Percentiles rank a stretch among this genome's conserved stretches.
These are phyloP conservation scores for Rhizopus microsporus DNA, from an alignment of 371 early-diverging fungal species.

Conservation along the genomic window DNA sequence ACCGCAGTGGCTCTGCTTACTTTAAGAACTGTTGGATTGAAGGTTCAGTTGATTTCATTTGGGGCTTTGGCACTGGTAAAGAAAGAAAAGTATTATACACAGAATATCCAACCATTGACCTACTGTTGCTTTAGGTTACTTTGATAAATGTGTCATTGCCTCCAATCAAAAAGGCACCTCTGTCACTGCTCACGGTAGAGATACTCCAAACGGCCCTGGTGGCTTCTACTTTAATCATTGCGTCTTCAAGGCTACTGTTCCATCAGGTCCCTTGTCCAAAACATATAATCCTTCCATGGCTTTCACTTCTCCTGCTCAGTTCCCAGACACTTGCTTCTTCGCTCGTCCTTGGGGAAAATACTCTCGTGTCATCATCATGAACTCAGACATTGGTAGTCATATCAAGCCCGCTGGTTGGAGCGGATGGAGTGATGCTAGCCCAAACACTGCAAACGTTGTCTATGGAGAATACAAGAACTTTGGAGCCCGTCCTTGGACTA, in stretches of 20 bases:
- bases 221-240: conserved; percentile 20
- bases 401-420: conserved; percentile 31
- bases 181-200: conserved; percentile 26
- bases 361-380: conserved; percentile 33
- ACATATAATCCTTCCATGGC: conserved; percentile 8
- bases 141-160: conserved; percentile 32
- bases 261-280: conserved; percentile 17
- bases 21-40: conserved; percentile 36
- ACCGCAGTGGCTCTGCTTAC: conserved; percentile 22
- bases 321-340: conserved; percentile 9
- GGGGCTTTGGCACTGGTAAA: conserved; percentile 27
- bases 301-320: conserved; percentile 14
- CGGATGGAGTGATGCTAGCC: conserved; percentile 12
- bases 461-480: conserved; percentile 31
- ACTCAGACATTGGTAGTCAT: conserved; percentile 17
- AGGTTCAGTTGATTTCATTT: conserved; percentile 40
- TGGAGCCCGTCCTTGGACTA: conserved; percentile 15
- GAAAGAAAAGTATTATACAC: background rate
- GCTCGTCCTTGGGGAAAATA: conserved; percentile 38
- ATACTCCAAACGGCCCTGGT: conserved; percentile 7
- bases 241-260: conserved; percentile 10
- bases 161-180: conserved; percentile 20
- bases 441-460: conserved; percentile 16
- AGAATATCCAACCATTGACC: background rate
- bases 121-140: conserved; percentile 9